Evolutionary conservation across 352 stramenopile species (phyloP).

Genomic region (Globisporangium middletonii): DNA sequence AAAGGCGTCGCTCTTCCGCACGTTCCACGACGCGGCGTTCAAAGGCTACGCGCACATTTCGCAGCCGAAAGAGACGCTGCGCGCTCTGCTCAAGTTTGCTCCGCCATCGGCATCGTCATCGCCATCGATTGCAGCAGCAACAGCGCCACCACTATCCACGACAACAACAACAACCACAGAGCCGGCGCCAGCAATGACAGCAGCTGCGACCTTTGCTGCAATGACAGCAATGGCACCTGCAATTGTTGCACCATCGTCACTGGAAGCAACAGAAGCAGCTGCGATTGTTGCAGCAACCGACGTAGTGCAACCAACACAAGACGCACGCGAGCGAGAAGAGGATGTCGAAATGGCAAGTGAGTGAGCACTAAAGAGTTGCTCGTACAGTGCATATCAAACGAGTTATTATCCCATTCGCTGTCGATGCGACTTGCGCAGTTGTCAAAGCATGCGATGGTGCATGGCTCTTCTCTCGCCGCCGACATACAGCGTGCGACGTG

Average conservation of each 20-base stretch:
- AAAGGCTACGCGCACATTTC: conserved; percentile 62
- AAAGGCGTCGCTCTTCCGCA: conserved; percentile 55
- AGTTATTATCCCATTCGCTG: too few relatives aligned
- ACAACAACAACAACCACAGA: too few relatives aligned
- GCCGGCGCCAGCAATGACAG: too few relatives aligned
- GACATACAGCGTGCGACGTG: conserved; percentile 2
- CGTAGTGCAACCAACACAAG: not conserved
- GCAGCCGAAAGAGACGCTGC: conserved; percentile 64
- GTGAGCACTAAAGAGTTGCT: too few relatives aligned
- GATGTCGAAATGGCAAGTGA: too few relatives aligned
- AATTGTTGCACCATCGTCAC: too few relatives aligned
- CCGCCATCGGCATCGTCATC: conserved; percentile 1
- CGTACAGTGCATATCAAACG: too few relatives aligned
- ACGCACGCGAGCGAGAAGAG: not conserved
- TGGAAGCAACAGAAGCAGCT: not conserved
- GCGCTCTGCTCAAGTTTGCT: conserved; percentile 38
- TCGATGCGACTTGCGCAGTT: too few relatives aligned
- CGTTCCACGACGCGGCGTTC: conserved; percentile 75
- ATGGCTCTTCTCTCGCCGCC: conserved; percentile 1
- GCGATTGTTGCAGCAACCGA: not conserved
- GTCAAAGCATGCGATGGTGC: not conserved
- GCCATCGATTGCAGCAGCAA: not conserved
- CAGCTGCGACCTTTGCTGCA: too few relatives aligned
- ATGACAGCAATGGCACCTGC: too few relatives aligned
- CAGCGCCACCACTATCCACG: not conserved